phyloP scores from a whole-genome alignment of 352 stramenopile species.

The Globisporangium nagaii region DNA sequence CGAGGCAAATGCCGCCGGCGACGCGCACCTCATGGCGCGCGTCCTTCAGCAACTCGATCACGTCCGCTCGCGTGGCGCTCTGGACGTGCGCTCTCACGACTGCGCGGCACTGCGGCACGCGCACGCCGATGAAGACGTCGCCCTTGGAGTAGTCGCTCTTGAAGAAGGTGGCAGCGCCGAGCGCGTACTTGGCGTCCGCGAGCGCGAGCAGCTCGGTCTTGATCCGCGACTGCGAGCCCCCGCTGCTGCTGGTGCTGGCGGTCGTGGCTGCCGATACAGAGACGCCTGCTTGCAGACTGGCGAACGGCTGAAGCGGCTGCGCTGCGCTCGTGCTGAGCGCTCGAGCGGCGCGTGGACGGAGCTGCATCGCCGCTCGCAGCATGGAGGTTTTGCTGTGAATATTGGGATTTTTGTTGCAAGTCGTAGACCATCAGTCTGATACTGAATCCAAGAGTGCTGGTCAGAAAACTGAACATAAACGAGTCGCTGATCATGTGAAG shows the following conservation, averaged over 20 bases:
- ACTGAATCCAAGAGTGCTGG: background rate
- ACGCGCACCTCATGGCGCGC: constrained; percentile 13
- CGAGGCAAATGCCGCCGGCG: constrained; percentile 10
- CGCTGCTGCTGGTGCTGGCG: background rate
- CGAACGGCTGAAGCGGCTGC: too few relatives aligned
- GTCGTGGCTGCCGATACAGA: constrained; percentile 15
- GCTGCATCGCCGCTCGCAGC: background rate
- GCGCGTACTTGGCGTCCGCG: constrained; percentile 1
- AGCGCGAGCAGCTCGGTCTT: constrained; percentile 4
- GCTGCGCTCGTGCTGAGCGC: too few relatives aligned
- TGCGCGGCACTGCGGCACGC: constrained; percentile 9
- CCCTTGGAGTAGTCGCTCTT: constrained; percentile 8
- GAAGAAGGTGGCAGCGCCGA: constrained; percentile 7
- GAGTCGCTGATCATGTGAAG: too few relatives aligned
- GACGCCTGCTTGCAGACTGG: too few relatives aligned
- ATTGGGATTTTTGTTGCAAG: background rate
- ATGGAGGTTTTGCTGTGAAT: background rate
- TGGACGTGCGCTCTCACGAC: constrained; percentile 7
- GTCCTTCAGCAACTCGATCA: constrained; percentile 8
- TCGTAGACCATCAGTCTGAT: constrained; percentile 1
- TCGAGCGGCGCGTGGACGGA: background rate
- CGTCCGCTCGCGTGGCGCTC: background rate
- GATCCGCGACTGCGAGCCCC: background rate
- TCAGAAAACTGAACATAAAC: too few relatives aligned
- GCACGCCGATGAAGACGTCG: constrained; percentile 15